Evolutionary conservation across 2,329 filamentous ascomycete species (phyloP).

Genomic region (Epichloe gansuensis): DNA sequence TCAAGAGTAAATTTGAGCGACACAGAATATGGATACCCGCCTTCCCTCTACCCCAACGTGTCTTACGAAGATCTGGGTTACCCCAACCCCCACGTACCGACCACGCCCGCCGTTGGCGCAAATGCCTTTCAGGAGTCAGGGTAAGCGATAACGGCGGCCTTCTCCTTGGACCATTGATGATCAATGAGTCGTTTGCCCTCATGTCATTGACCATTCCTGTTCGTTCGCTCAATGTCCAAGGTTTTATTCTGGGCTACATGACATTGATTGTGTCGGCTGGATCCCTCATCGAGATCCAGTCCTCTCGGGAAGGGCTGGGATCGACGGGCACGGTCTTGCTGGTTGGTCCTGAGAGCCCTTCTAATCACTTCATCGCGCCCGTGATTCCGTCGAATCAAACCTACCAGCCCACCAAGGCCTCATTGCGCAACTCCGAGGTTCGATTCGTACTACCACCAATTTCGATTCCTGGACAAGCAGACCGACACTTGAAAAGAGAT

Average conservation of each 20-base stretch:
- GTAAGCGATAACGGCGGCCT: slow-evolving; percentile 44
- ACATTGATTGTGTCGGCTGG: slow-evolving; percentile 63
- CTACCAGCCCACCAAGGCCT: slow-evolving; percentile 24
- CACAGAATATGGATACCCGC: slow-evolving; percentile 53
- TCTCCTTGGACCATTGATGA: slow-evolving; percentile 61
- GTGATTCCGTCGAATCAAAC: slow-evolving; percentile 35
- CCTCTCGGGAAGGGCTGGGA: slow-evolving; percentile 58
- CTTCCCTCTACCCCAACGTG: slow-evolving; percentile 65
- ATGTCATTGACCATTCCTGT: slow-evolving; percentile 75
- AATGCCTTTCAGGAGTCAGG: slow-evolving; percentile 37
- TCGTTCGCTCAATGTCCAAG: slow-evolving; percentile 42
- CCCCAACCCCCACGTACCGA: slow-evolving; percentile 27
- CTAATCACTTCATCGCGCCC: slow-evolving; percentile 48
- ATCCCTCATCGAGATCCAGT: slow-evolving; percentile 49
- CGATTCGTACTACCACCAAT: slow-evolving; percentile 50
- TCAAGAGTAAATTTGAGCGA: slow-evolving; percentile 49
- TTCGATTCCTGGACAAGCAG: slow-evolving; percentile 22
- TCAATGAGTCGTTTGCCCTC: slow-evolving; percentile 64
- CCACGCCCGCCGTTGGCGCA: slow-evolving; percentile 31
- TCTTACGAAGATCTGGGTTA: slow-evolving; percentile 43
- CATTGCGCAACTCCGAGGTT: slow-evolving; percentile 33
- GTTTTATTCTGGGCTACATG: slow-evolving; percentile 68
- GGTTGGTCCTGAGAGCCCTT: slow-evolving; percentile 52
- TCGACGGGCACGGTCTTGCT: slow-evolving; percentile 58
- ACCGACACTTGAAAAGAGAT: slow-evolving; percentile 32